Base-by-base conservation (phyloP, 2,329 filamentous ascomycete genomes). In the Ophiocordyceps polyrhachis-furcata region DNA sequence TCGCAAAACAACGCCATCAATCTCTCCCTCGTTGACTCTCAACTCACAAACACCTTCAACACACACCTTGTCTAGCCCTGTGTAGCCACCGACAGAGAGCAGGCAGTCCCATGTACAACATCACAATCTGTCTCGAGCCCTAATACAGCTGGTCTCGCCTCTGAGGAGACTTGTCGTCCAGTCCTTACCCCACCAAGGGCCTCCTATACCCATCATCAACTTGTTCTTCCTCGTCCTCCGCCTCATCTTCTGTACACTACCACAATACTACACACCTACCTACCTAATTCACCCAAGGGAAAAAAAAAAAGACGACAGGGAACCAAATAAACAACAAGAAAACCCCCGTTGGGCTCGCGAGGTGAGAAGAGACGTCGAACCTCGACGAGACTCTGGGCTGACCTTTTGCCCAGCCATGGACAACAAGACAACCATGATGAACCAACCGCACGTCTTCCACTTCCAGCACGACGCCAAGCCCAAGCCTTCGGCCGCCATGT, bases 391-490 rank as follows among this genome's bases (percentile, higher is more conserved):
- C 4, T 15, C 12, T 35, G 5, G 31, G 13, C 31, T 37, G 32
- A 17, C 15, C 17, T 8, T n/a, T 4, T n/a, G 15, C 6, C 6
- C 43, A 59, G 62, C 65, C 67, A 86, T 86, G 81, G 81, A 84
- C 57, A 62, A 74, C 57, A 62, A 74, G 55, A 69, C 61, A 51
- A 17, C 32, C 32, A 67, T 73, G 66, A 70, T 74, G 66, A 58
- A 64, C 56, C 76, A 73, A 62, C 62, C 72, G 52, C 70, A 83
- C 47, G 93, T 87, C 70, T 88, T 83, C 73, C 91, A 88, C 71
- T 93, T 89, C 69, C 81, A 77, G 56, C 78, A 82, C 52, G 83
- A 91, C 54, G 72, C 80, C 51, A 79, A 76, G 61, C 69, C 76
- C 50, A 81, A 87, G 43, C 47, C 47, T 15, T 38, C 44, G 38